Evolutionary conservation across 2,329 filamentous ascomycete genomes (phyloP).

Genomic region (Paraconiothyrium brasiliense): DNA sequence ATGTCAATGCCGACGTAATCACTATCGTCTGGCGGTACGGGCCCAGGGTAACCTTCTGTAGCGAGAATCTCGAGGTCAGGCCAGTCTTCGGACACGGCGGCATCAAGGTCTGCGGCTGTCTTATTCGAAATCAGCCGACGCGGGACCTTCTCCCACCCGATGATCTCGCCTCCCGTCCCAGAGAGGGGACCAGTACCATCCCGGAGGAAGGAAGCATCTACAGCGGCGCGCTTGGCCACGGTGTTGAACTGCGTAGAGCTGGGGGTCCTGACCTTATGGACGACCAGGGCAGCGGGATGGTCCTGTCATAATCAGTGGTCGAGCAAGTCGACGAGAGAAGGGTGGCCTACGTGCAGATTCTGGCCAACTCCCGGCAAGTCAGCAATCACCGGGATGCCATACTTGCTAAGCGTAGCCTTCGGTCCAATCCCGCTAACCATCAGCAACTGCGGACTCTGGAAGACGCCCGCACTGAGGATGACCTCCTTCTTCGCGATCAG

Average conservation of each 20-base stretch:
- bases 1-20: conserved; percentile 42
- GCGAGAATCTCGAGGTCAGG: conserved; percentile 41
- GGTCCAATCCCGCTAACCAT: conserved; percentile 59
- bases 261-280: no score
- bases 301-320: no score
- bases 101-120: no score
- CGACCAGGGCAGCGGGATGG: no score
- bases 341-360: conserved; percentile 49
- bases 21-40: conserved; percentile 30
- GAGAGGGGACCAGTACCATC: conserved; percentile 25
- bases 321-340: no score
- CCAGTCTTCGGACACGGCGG: conserved; percentile 26
- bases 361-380: conserved; percentile 69
- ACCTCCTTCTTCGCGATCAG: conserved; percentile 25
- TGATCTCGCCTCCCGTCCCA: conserved; percentile 25
- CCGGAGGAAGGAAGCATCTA: conserved; percentile 18
- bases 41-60: conserved; percentile 32
- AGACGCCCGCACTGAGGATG: conserved; percentile 44
- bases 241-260: no score
- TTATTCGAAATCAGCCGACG: conserved; percentile 7
- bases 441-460: conserved; percentile 19
- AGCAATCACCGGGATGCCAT: conserved; percentile 62
- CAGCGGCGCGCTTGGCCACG: not conserved
- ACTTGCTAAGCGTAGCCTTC: conserved; percentile 57
- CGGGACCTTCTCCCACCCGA: conserved; percentile 34